Evolutionary conservation across 2,329 filamentous ascomycete genomes (phyloP), one percentile per base, ranked within the genome.

Genomic region (Colletotrichum gloeosporioides): DNA sequence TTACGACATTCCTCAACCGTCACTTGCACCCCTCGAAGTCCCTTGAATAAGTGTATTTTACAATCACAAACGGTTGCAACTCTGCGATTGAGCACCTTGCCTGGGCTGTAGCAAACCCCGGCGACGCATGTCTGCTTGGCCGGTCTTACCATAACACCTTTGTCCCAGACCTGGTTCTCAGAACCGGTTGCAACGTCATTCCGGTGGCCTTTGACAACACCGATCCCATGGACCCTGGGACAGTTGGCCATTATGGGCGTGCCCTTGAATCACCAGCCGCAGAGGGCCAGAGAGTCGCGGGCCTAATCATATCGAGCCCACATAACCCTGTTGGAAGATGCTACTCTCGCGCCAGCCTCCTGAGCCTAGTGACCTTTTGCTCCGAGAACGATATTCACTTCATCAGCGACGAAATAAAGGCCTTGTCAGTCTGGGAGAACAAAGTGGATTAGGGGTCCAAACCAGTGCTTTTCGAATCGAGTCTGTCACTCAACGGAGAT

Each of bases 321-420:
- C 8, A 85, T 85, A 16, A 80, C 90, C 2, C 80, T 90, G 7
- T 72, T 32, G 27, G 76, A 27, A 39, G 65, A 61, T 71, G 72
- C 13, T 71, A 71, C 36, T 61, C 72, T 13, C 72, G 67, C 4
- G 27, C 65, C 13, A 53, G 53, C 2, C 65, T 74, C 49, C 10
- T 66, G 0, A 61, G 10, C 6, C 49, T 74, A 2, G 66, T 74
- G 67, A 27, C 34, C 1, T 18, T 74, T 31, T 74, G 71, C n/a
- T 67, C 69, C 32, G 49, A 74, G 25, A 80, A 88, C 75, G 77
- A 82, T 10, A 80, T 89, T 34, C 87, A 89, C 72, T 78, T 89
- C 44, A 84, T 89, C 75, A 85, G 84, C 68, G 88, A 89, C 78
- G 88, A 90, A 77, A 86, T 89, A 44, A 89, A 89, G 77, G 88